Evolutionary conservation across 176 grass and related monocot genomes (phyloP).

Genomic region (Melocanna baccifera): DNA sequence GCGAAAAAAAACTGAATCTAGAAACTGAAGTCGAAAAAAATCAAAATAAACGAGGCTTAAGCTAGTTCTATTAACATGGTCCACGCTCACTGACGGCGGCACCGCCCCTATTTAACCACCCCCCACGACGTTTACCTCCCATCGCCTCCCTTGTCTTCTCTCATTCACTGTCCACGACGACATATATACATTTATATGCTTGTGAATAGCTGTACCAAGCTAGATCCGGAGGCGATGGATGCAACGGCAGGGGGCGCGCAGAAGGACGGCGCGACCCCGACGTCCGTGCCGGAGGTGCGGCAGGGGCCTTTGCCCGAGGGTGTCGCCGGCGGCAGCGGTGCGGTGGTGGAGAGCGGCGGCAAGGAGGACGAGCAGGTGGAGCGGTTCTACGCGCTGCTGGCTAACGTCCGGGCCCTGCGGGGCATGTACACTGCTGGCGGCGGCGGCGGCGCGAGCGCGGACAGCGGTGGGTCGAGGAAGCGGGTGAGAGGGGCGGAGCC

Average conservation of each 20-base stretch:
- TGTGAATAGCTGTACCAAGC: background rate
- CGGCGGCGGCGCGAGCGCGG: background rate
- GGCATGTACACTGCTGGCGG: background rate
- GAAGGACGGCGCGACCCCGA: background rate
- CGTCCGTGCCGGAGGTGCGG: background rate
- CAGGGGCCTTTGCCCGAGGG: background rate
- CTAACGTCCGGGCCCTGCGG: conserved; percentile 34
- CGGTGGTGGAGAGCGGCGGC: background rate
- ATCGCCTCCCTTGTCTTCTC: background rate
- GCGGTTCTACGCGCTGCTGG: conserved; percentile 48
- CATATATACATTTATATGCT: background rate
- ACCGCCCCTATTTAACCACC: background rate
- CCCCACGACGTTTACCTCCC: background rate
- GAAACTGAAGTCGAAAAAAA: too few species aligned
- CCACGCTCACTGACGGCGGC: background rate
- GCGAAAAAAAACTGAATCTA: too few species aligned
- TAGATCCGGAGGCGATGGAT: background rate
- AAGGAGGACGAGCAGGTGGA: conserved; percentile 41
- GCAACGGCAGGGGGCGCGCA: background rate
- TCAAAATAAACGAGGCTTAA: too few species aligned
- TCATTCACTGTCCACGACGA: background rate
- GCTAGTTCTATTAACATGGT: too few species aligned
- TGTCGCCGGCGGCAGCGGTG: background rate
- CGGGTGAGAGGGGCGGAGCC: conserved; percentile 16
- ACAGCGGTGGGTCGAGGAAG: background rate